Evolutionary conservation across 306 rosid species (phyloP).

Genomic region (Coriaria nepalensis): DNA sequence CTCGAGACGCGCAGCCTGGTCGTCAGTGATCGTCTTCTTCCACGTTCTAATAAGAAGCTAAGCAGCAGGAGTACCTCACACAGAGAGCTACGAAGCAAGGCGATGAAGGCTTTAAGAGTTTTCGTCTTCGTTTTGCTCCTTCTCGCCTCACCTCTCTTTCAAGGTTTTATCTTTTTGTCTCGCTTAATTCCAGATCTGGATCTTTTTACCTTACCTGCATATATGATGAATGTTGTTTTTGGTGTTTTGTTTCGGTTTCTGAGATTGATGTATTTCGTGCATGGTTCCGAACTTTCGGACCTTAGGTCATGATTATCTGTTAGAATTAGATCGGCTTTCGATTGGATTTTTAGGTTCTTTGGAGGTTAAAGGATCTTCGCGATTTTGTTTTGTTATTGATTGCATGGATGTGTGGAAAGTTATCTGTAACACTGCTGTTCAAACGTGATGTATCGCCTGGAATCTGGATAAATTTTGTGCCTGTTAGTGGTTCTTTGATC

Average conservation of each 20-base stretch:
- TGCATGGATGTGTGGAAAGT: no score
- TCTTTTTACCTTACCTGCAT: slow-evolving; percentile 8
- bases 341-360: no score
- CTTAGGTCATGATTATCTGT: no score
- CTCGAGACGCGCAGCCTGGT: background rate
- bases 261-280: background rate
- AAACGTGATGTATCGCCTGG: no score
- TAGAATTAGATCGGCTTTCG: no score
- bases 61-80: background rate
- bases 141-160: slow-evolving; percentile 55
- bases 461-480: no score
- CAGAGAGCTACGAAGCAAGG: slow-evolving; percentile 19
- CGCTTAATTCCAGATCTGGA: slow-evolving; percentile 39
- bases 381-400: no score
- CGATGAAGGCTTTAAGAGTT: slow-evolving; percentile 28
- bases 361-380: no score
- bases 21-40: slow-evolving; percentile 1
- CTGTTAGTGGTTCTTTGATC: no score
- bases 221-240: background rate
- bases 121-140: slow-evolving; percentile 56
- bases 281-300: background rate
- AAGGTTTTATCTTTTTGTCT: slow-evolving; percentile 34
- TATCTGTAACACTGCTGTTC: no score
- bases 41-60: background rate
- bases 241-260: background rate